Evolutionary conservation across 305 asterid genomes (phyloP).

Genomic region (Fraxinus baroniana): DNA sequence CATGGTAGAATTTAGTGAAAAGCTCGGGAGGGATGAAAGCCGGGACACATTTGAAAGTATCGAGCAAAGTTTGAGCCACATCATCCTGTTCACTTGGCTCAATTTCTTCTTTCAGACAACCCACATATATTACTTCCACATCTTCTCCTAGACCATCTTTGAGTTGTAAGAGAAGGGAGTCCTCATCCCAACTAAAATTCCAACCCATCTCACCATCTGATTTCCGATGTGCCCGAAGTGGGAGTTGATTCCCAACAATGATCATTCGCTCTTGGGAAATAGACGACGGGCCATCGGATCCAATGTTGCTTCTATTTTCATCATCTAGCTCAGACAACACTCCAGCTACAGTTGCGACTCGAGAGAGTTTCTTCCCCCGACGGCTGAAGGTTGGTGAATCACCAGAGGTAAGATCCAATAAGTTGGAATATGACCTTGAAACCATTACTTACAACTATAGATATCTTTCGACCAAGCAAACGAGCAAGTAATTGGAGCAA

Average conservation of each 20-base stretch:
- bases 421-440: slow-evolving; percentile 79
- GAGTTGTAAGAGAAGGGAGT: slow-evolving; percentile 76
- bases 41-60: slow-evolving; percentile 78
- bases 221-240: slow-evolving; percentile 55
- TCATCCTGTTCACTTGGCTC: slow-evolving; percentile 66
- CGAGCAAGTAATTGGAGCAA: background rate
- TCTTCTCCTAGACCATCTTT: slow-evolving; percentile 87
- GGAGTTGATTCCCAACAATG: slow-evolving; percentile 80
- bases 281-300: slow-evolving; percentile 76
- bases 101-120: slow-evolving; percentile 70
- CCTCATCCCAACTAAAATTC: slow-evolving; percentile 86
- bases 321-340: slow-evolving; percentile 75
- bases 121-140: slow-evolving; percentile 72
- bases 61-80: slow-evolving; percentile 73
- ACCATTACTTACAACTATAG: slow-evolving; percentile 30
- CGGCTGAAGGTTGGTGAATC: slow-evolving; percentile 59
- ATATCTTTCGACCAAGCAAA: background rate
- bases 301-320: slow-evolving; percentile 59
- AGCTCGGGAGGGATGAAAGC: slow-evolving; percentile 79
- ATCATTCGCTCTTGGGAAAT: slow-evolving; percentile 70
- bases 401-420: slow-evolving; percentile 68
- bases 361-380: slow-evolving; percentile 54
- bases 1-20: slow-evolving; percentile 73
- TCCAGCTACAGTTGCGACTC: slow-evolving; percentile 76
- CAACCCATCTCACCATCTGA: slow-evolving; percentile 49